Evolutionary conservation across 1,284 basidiomycete genomes (phyloP), one percentile per base, ranked within the genome.

Genomic region (Agroathelia rolfsii): DNA sequence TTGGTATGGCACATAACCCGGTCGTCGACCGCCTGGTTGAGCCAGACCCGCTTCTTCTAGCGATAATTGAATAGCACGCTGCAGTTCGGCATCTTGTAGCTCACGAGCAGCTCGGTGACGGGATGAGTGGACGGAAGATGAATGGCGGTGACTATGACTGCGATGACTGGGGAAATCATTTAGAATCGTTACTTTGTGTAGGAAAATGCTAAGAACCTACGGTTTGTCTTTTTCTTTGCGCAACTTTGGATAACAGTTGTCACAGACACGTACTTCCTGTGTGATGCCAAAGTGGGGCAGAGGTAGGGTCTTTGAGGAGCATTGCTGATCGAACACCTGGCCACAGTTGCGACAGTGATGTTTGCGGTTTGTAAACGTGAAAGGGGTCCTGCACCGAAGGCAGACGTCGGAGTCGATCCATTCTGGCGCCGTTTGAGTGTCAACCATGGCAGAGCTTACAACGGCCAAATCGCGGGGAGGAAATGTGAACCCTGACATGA

Each of bases 321-420:
- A 99, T 34, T 79, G 72, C 40, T 94, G 89, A 58, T 96, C 93
- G 51, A 96, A 98, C 12, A 98, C 89, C 49, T 86, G 80, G 6
- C 95, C 95, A 56, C 95, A 99, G 56, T 97, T 97, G 6, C 95
- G 76, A 55, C 95, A 99, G 54, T 99, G 95, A 52, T 98, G 95
- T 54, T 97, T 97, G 38, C 95, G 77, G 52, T 96, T 97, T 24
- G 93, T 96, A 48, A 96, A 94, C 1, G 82, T 80, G 60, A 99
- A 99, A 0, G 85, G 58, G 0, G 85, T 81, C 13, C 95, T 75
- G 56, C 95, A 99, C 15, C 92, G 77, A 44, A 95, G 75, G 57
- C 95, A 99, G 9, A 93, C 80, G 20, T 94, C 86, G 1, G 89
- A 89, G 53, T 98, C 94, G 27, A 89, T 83, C 94, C 94, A 98